A percentile compares a stretch with the other conserved stretches of the same genome.
These are phyloP conservation scores for Zymoseptoria tritici DNA, from an alignment of 2,329 filamentous ascomycete species.

Conservation along the genomic window DNA sequence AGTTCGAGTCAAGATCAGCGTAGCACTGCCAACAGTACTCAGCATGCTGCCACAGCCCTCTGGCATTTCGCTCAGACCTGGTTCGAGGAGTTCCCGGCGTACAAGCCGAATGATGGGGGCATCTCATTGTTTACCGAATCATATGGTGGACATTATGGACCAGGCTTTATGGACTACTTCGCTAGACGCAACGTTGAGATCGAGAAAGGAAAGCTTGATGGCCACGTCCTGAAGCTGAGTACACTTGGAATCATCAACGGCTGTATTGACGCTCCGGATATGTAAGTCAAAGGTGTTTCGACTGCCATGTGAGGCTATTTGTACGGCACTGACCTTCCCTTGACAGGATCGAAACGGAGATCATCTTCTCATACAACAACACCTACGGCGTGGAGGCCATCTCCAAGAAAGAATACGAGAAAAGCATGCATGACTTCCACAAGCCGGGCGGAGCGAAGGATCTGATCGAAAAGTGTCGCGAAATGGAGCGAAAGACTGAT, in stretches of 20 bases:
- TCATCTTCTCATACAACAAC: conserved; percentile 45
- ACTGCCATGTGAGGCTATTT: too few relatives aligned
- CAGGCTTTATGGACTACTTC: conserved; percentile 51
- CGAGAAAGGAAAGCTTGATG: conserved; percentile 40
- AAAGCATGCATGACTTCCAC: conserved; percentile 38
- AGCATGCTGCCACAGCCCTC: conserved; percentile 36
- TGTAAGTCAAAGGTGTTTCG: conserved; percentile 17
- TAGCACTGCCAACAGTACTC: conserved; percentile 25
- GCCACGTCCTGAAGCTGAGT: conserved; percentile 35
- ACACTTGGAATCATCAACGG: conserved; percentile 52
- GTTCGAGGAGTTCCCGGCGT: conserved; percentile 34
- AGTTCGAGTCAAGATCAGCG: conserved; percentile 47
- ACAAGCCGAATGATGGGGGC: conserved; percentile 39
- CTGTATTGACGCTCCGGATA: conserved; percentile 46
- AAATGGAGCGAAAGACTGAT: conserved; percentile 42
- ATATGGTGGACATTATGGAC: conserved; percentile 53
- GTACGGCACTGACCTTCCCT: background rate
- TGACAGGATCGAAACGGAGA: conserved; percentile 18
- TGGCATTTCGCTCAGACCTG: conserved; percentile 57
- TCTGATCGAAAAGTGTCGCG: conserved; percentile 45
- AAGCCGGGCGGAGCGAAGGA: conserved; percentile 47
- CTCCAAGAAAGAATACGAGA: conserved; percentile 36
- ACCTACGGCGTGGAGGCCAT: conserved; percentile 51
- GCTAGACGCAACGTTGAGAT: conserved; percentile 51
- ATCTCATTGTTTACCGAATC: conserved; percentile 63